These are phyloP conservation scores for Arabis alpina DNA, from an alignment of 345 rosid species.

Conservation along the genomic window DNA sequence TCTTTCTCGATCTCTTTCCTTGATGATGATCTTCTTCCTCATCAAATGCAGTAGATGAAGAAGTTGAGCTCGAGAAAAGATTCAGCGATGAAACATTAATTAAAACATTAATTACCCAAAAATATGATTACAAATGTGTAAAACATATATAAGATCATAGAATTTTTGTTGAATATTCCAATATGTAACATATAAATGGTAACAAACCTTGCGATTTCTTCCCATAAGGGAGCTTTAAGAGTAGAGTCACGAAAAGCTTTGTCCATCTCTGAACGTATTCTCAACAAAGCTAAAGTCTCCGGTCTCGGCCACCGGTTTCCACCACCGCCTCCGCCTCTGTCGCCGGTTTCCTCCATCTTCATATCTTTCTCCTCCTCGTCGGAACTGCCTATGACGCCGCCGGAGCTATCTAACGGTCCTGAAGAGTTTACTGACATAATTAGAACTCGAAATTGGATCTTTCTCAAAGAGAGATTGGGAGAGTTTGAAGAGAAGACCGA, in stretches of 20 bases:
- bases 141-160: conserved; percentile 18
- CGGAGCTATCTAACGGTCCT: conserved; percentile 41
- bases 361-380: conserved; percentile 53
- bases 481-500: conserved; percentile 40
- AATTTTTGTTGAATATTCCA: neutral
- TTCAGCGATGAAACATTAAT: conserved; percentile 44
- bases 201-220: conserved; percentile 65
- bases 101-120: neutral
- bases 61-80: conserved; percentile 61
- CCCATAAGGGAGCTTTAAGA: conserved; percentile 72
- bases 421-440: conserved; percentile 51
- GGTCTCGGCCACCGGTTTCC: conserved; percentile 88
- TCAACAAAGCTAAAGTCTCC: conserved; percentile 72
- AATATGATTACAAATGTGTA: conserved; percentile 17
- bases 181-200: conserved; percentile 5
- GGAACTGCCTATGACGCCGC: conserved; percentile 29
- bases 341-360: conserved; percentile 55
- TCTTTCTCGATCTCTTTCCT: conserved; percentile 51
- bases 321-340: conserved; percentile 42
- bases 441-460: conserved; percentile 4
- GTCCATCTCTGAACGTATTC: conserved; percentile 78
- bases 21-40: conserved; percentile 42
- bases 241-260: conserved; percentile 69
- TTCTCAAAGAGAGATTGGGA: conserved; percentile 6
- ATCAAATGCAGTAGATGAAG: conserved; percentile 76